Conservation (phyloP, 176 grass and related monocot species). For the Zoysia japonica region DNA sequence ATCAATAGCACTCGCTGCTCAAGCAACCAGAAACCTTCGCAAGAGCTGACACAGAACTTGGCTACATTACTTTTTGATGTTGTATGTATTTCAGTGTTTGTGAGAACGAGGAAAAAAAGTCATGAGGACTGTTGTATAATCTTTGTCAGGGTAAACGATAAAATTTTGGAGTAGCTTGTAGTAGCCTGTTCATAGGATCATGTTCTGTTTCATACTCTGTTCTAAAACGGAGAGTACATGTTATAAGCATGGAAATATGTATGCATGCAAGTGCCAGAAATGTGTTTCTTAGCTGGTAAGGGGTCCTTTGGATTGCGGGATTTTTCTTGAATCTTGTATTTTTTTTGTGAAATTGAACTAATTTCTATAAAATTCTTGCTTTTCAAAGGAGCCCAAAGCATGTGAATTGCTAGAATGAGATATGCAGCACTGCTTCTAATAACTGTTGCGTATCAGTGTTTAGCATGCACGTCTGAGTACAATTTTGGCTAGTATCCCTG, state of each 20-base stretch:
- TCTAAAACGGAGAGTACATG: not conserved
- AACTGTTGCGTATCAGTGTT: not conserved
- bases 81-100: slow-evolving; percentile 20
- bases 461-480: not conserved
- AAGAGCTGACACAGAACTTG: slow-evolving; percentile 31
- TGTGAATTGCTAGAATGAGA: not conserved
- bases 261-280: not conserved
- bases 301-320: too few relatives aligned
- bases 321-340: too few relatives aligned
- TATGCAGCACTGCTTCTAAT: not conserved
- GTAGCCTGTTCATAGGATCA: not conserved
- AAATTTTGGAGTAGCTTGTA: slow-evolving; percentile 24
- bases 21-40: slow-evolving; percentile 67
- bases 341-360: too few relatives aligned
- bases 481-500: not conserved
- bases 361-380: too few relatives aligned
- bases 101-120: not conserved
- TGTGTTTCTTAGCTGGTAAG: not conserved
- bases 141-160: not conserved
- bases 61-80: not conserved
- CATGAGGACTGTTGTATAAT: not conserved
- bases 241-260: not conserved
- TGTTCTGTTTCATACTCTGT: not conserved
- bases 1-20: slow-evolving; percentile 68
- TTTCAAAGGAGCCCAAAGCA: too few relatives aligned